phyloP scores from a whole-genome alignment of 441 rosid genomes.

The Iberis amara region DNA sequence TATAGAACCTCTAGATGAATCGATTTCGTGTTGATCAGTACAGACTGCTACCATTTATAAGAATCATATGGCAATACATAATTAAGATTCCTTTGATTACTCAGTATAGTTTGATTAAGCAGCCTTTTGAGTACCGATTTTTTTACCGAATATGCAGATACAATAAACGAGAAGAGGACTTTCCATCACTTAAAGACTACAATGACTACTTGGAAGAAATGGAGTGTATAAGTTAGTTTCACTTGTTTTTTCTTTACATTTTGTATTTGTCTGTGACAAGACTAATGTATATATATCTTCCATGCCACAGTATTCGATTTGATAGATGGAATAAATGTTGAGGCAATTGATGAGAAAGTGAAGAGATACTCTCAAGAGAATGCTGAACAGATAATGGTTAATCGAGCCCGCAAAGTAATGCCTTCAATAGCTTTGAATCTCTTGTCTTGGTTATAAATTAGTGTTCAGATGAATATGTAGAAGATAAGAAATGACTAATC shows the following conservation, averaged over 20 bases:
- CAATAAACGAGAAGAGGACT: constrained; percentile 86
- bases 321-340: constrained; percentile 65
- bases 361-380: constrained; percentile 69
- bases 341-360: constrained; percentile 67
- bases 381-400: constrained; percentile 79
- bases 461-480: not conserved
- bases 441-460: not conserved
- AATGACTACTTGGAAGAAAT: constrained; percentile 95
- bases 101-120: too few relatives aligned
- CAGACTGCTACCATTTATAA: too few relatives aligned
- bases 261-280: constrained; percentile 3
- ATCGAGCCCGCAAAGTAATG: constrained; percentile 71
- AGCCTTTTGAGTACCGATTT: not conserved
- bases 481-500: not conserved
- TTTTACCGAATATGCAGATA: constrained; percentile 38
- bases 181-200: constrained; percentile 63
- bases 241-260: constrained; percentile 6
- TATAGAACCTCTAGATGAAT: too few relatives aligned
- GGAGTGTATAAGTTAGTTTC: constrained; percentile 79
- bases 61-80: too few relatives aligned
- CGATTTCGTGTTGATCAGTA: too few relatives aligned
- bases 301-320: constrained; percentile 53
- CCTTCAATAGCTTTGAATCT: not conserved
- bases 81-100: too few relatives aligned
- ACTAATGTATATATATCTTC: constrained; percentile 6